phyloP scores from a whole-genome alignment of 768 basidiomycete genomes.

The Rhodosporidiobolus odoratus region DNA sequence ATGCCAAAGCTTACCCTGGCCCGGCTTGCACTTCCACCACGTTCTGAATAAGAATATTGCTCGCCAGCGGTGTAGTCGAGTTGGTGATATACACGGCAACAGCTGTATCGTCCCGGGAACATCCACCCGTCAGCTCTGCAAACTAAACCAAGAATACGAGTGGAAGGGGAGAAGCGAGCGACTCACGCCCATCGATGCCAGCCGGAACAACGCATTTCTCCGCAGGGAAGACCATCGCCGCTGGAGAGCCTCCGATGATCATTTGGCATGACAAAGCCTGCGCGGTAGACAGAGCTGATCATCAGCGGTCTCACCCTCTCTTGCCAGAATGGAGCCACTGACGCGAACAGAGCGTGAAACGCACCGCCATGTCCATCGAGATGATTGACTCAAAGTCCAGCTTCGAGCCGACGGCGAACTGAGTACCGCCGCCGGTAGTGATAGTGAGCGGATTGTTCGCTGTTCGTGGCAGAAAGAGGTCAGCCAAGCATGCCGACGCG shows the following conservation, averaged over 20 bases:
- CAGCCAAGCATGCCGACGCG: background rate
- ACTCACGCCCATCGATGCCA: conserved; percentile 59
- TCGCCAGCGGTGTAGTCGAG: conserved; percentile 59
- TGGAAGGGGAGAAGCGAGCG: background rate
- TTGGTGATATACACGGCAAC: conserved; percentile 43
- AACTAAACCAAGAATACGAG: background rate
- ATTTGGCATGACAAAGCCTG: conserved; percentile 61
- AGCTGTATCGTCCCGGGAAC: background rate
- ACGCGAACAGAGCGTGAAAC: background rate
- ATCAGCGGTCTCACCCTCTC: background rate
- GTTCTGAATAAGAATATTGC: conserved; percentile 59
- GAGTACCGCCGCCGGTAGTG: background rate
- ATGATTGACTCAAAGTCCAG: conserved; percentile 6
- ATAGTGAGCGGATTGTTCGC: conserved; percentile 35
- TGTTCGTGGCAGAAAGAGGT: background rate
- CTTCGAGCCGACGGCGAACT: conserved; percentile 14
- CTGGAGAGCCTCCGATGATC: conserved; percentile 59
- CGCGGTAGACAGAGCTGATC: background rate
- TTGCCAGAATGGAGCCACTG: background rate
- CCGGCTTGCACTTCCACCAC: conserved; percentile 60
- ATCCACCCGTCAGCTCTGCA: background rate
- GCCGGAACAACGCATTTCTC: conserved; percentile 60
- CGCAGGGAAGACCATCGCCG: conserved; percentile 59
- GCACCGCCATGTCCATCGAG: conserved; percentile 9
- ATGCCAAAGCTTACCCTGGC: conserved; percentile 57